Evolutionary conservation across 2,329 filamentous ascomycete species (phyloP), one percentile per base, ranked within the genome.

Genomic region (Diaporthe longicolla): DNA sequence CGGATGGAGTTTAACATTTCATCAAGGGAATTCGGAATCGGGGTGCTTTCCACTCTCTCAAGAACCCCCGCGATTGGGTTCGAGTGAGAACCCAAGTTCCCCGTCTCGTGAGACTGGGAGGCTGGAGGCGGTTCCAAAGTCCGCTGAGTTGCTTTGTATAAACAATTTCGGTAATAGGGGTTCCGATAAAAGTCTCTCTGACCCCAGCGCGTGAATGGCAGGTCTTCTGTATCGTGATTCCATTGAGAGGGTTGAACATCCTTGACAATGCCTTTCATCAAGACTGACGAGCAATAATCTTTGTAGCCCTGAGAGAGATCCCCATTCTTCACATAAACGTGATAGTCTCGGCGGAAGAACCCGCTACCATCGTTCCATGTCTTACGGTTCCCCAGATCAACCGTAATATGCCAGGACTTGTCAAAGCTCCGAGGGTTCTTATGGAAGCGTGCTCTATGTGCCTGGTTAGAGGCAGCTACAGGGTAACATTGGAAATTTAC

Each of bases 331-430:
- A 58, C 45, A 26, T 55, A 72, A 24, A 72, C 29, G 24, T 55
- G 43, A 26, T 63, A 54, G 2, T 19, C 26, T 6, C 11, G 3
- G 26, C 58, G 70, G 32, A 72, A 26, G 19, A 55, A 45, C 17
- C 35, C 58, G 2, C 54, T 17, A 2, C 70, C 57, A 29, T 55
- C 8, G 19, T 45, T 29, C 45, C 58, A 72, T 24, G 48, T 65
- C 24, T 26, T 1, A 17, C 68, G 54, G 10, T 61, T 61, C 29
- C 55, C 55, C 13, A 52, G 13, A 13, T 32, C 45, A 19, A 48
- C 32, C 43, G 40, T 71, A 6, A 52, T 71, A 52, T 61, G 43
- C 43, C 55, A 61, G 19, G 55, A 43, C 19, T 43, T 43, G 43
- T 37, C 69, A 50, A 17, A 29, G 69, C n/a, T n/a, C n/a, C n/a